Evolutionary conservation across 2,329 filamentous ascomycete genomes (phyloP).

Genomic region (Pseudogymnoascus sp.): DNA sequence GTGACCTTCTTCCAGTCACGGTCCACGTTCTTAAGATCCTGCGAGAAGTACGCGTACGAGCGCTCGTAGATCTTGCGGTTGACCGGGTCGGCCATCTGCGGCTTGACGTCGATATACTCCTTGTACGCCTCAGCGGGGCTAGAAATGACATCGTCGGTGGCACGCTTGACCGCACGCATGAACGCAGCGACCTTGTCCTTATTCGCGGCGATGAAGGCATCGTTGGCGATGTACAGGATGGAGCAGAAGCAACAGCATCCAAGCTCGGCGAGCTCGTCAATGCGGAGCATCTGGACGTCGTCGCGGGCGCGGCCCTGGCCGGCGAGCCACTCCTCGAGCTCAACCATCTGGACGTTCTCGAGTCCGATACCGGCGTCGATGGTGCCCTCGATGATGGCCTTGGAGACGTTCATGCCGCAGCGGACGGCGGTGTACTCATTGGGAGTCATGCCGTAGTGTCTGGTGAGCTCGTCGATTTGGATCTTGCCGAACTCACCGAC

Average conservation of each 20-base stretch:
- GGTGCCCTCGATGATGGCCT: slow-evolving; percentile 63
- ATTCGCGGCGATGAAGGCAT: slow-evolving; percentile 58
- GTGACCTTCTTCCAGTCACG: slow-evolving; percentile 76
- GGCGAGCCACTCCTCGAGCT: slow-evolving; percentile 68
- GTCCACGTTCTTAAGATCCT: slow-evolving; percentile 64
- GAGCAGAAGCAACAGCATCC: slow-evolving; percentile 81
- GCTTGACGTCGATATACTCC: slow-evolving; percentile 66
- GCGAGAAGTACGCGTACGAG: slow-evolving; percentile 68
- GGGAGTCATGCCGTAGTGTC: slow-evolving; percentile 67
- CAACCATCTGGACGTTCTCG: slow-evolving; percentile 78
- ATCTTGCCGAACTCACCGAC: slow-evolving; percentile 78
- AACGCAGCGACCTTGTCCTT: slow-evolving; percentile 60
- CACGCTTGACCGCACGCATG: slow-evolving; percentile 64
- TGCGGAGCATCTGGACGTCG: slow-evolving; percentile 74
- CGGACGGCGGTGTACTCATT: slow-evolving; percentile 68
- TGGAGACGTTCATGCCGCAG: slow-evolving; percentile 75
- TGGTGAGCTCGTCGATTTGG: slow-evolving; percentile 74
- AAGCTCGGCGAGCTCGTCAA: slow-evolving; percentile 70
- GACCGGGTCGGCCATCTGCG: slow-evolving; percentile 57
- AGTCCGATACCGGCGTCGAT: slow-evolving; percentile 72
- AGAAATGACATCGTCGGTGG: slow-evolving; percentile 64
- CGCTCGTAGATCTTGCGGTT: slow-evolving; percentile 77
- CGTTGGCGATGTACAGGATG: slow-evolving; percentile 70
- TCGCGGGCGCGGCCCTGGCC: slow-evolving; percentile 52
- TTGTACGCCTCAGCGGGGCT: slow-evolving; percentile 56